Conservation (phyloP, 495 filamentous ascomycete species). For the Penicillium goetzii region DNA sequence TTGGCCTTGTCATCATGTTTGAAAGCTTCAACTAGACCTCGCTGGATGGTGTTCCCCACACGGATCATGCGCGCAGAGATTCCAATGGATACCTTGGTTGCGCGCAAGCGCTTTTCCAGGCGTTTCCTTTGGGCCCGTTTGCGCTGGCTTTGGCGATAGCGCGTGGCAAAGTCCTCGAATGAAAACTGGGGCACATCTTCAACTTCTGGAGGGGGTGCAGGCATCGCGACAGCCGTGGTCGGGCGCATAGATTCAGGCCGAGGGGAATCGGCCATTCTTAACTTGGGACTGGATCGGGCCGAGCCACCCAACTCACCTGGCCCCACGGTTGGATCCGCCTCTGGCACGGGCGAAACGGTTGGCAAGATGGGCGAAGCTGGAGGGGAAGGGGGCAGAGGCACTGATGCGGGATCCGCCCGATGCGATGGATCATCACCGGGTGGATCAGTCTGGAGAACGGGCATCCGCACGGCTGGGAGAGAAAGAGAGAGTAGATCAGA, state of each 20-base stretch:
- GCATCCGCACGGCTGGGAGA: conserved; percentile 34
- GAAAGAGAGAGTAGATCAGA: conserved; percentile 13
- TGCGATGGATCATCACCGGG: conserved; percentile 40
- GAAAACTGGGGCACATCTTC: conserved; percentile 39
- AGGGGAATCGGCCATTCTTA: conserved; percentile 29
- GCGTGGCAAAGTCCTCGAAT: conserved; percentile 49
- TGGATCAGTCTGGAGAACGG: conserved; percentile 32
- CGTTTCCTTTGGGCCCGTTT: conserved; percentile 46
- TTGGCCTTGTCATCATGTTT: conserved; percentile 86
- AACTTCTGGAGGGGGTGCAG: conserved; percentile 10
- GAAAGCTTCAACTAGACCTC: conserved; percentile 84
- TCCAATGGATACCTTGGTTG: conserved; percentile 67
- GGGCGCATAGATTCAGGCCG: conserved; percentile 24
- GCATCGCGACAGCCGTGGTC: conserved; percentile 15
- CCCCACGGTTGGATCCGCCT: conserved; percentile 23
- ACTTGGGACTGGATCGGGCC: conserved; percentile 43
- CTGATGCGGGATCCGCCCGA: conserved; percentile 28
- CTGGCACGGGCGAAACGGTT: conserved; percentile 3
- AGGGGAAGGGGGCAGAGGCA: conserved; percentile 36
- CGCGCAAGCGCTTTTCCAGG: conserved; percentile 47
- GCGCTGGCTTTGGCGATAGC: conserved; percentile 49
- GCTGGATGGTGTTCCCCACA: conserved; percentile 75
- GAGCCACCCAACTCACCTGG: conserved; percentile 50
- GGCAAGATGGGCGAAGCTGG: conserved; percentile 24
- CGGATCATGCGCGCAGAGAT: conserved; percentile 79